Conservation (phyloP, 1,284 basidiomycete species). For the Cerrena zonata region DNA sequence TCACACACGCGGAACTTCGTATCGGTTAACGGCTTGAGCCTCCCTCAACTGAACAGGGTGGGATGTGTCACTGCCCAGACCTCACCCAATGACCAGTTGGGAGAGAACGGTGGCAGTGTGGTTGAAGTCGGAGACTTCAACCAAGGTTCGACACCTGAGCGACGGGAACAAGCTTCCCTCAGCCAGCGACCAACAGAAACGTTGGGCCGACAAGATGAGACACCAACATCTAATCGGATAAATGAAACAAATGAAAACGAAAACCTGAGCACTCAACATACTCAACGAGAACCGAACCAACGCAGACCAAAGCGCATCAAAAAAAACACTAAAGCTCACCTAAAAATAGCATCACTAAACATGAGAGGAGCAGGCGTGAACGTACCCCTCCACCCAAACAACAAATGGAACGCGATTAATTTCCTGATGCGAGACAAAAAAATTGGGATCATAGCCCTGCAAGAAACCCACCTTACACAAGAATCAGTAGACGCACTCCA, state of each 20-base stretch:
- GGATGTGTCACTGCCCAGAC: too few relatives aligned
- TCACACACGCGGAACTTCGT: neutral
- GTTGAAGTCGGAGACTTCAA: neutral
- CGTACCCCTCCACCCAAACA: too few relatives aligned
- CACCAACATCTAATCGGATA: neutral
- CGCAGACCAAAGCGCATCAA: too few relatives aligned
- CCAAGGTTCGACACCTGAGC: neutral
- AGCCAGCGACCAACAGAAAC: too few relatives aligned
- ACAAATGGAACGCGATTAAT: constrained; percentile 18
- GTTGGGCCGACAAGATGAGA: neutral
- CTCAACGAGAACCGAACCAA: too few relatives aligned
- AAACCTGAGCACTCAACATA: neutral
- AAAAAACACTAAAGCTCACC: neutral
- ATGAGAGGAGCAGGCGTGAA: too few relatives aligned
- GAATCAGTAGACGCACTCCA: constrained; percentile 7
- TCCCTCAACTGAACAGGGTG: too few relatives aligned
- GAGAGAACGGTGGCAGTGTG: neutral
- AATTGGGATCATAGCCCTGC: constrained; percentile 21
- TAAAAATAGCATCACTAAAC: neutral
- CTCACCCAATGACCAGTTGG: too few relatives aligned
- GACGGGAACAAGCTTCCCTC: too few relatives aligned
- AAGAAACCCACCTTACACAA: constrained; percentile 26
- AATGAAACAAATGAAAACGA: neutral
- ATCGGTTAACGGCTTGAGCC: neutral
- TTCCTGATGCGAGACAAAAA: constrained; percentile 14